These are phyloP conservation scores for Penicillium sp. DNA, from an alignment of 2,329 filamentous ascomycete species.

Conservation along the genomic window DNA sequence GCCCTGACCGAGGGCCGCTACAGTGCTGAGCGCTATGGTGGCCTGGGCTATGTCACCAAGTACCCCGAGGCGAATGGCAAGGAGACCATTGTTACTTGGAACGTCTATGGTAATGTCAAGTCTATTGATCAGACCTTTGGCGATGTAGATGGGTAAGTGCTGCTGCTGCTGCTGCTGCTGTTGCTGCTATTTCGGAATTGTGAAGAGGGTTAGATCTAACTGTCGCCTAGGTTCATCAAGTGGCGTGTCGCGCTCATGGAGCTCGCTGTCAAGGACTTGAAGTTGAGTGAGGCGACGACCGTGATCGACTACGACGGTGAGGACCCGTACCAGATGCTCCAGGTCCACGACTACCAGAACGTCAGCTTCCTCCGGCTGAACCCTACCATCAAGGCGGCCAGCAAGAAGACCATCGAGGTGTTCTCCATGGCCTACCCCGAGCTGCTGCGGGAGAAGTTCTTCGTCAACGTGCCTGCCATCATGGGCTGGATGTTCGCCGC, in stretches of 20 bases:
- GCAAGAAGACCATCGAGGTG: constrained; percentile 68
- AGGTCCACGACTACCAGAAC: constrained; percentile 86
- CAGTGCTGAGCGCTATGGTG: too few relatives aligned
- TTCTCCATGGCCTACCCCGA: constrained; percentile 82
- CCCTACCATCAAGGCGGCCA: constrained; percentile 64
- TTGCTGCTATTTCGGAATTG: too few relatives aligned
- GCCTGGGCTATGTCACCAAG: too few relatives aligned
- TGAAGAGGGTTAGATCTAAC: too few relatives aligned
- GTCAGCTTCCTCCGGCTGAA: constrained; percentile 80
- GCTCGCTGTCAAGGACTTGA: constrained; percentile 64
- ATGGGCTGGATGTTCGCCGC: constrained; percentile 80
- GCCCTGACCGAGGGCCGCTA: too few relatives aligned
- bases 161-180: too few relatives aligned
- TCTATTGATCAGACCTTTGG: too few relatives aligned
- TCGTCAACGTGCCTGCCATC: constrained; percentile 81
- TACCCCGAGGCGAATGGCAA: too few relatives aligned
- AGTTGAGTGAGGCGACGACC: constrained; percentile 60
- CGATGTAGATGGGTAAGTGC: too few relatives aligned
- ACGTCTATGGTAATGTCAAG: too few relatives aligned
- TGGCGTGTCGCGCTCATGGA: constrained; percentile 93
- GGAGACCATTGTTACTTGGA: too few relatives aligned
- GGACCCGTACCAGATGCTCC: constrained; percentile 82
- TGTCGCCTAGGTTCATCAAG: constrained; percentile 63
- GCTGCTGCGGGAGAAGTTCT: constrained; percentile 82
- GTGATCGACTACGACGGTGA: constrained; percentile 53